Evolutionary conservation across 768 basidiomycete genomes (phyloP), one percentile per base, ranked within the genome.

Genomic region (Pulveroboletus sp.): DNA sequence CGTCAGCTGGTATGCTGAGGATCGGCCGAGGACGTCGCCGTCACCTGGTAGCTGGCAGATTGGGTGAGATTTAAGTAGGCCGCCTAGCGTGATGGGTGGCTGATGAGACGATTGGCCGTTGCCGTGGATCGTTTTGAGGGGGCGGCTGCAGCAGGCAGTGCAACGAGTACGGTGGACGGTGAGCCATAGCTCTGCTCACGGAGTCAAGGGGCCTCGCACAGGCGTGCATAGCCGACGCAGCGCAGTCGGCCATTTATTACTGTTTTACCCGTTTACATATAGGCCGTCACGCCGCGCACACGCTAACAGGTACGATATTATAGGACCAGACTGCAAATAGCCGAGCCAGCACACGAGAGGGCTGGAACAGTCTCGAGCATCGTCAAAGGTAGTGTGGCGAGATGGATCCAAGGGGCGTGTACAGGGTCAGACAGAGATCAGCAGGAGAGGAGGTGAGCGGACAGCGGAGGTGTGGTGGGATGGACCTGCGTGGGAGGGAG

Each of bases 231-330:
- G 48, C 33, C 51, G 50, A 53, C 4, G 35, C 35, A 8, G 35
- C n/a, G 35, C 35, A 36, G 35, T 17, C 35, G 35, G 14, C n/a
- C 35, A 17, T 35, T 35, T 35, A n/a, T 35, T 8, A 9, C n/a
- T 36, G 35, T 2, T 21, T n/a, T 21, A 4, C 21, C 11, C 14
- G 32, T 31, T 33, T 35, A 24, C 11, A 28, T 6, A 42, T 28
- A 32, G 42, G 50, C 50, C 9, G 39, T 48, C n/a, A 27, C 1
- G 27, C 1, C 5, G 53, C 35, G 46, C 54, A 55, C 53, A 56
- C 43, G 53, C 36, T 21, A 30, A 54, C 28, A 21, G 46, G 46
- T 30, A n/a, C 31, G 1, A 33, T n/a, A 33, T 13, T 5, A 21
- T 21, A 21, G 41, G 41, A 28, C 27, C 6, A 17, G 8, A 15